phyloP scores from a whole-genome alignment of 2,329 filamentous ascomycete species.

The Neopestalotiopsis sp. region DNA sequence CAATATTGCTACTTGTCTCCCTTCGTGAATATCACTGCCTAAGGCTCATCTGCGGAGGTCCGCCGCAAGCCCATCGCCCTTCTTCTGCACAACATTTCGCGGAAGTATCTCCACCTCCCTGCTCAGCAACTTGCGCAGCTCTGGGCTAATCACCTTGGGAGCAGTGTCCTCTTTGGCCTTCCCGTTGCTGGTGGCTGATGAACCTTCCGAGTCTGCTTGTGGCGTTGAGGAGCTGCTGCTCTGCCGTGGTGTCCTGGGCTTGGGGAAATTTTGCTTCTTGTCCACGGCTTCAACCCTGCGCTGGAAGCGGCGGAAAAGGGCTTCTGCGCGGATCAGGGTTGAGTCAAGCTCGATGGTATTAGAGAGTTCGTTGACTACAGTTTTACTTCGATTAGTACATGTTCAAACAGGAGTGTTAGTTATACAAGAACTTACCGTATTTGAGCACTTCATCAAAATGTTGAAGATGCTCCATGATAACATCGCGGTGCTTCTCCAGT shows the following conservation, averaged over 20 bases:
- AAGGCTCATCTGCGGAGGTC: conserved; percentile 25
- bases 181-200: conserved; percentile 35
- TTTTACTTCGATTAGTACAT: not conserved
- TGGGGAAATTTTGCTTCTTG: conserved; percentile 85
- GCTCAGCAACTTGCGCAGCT: conserved; percentile 60
- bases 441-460: conserved; percentile 98
- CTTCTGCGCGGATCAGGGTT: conserved; percentile 86
- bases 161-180: conserved; percentile 44
- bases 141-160: conserved; percentile 60
- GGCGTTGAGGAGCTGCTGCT: conserved; percentile 22
- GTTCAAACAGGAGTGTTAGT: not conserved
- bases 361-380: conserved; percentile 88
- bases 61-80: conserved; percentile 30
- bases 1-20: not conserved
- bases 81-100: conserved; percentile 32
- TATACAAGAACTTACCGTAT: conserved; percentile 69
- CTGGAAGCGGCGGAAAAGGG: conserved; percentile 86
- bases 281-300: conserved; percentile 90
- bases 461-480: conserved; percentile 92
- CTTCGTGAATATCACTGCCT: no score
- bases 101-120: conserved; percentile 39
- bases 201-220: conserved; percentile 24
- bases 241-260: conserved; percentile 44
- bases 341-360: conserved; percentile 89
- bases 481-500: conserved; percentile 91